Base-by-base conservation (phyloP, 106 monocot genomes). In the Acorus gramineus region DNA sequence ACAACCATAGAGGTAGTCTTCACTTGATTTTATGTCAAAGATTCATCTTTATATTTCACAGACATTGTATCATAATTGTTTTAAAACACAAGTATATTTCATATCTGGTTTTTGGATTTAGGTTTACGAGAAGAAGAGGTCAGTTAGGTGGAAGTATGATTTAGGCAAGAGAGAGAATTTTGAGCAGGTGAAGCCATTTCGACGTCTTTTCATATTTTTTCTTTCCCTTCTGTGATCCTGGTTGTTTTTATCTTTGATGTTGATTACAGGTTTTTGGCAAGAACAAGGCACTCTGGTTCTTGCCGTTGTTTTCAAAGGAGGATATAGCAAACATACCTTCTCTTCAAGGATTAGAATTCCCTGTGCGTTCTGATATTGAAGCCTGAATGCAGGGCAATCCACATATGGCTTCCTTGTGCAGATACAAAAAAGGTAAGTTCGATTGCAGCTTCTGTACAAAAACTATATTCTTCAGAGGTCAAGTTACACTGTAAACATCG, bases 1-100 rank as follows among this genome's bases (percentile, higher is more conserved):
- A 95, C 82, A 45, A 81, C 86, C 47, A 80, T 95, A 71, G 94
- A 95, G 90, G 94, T 95, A 82, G 81, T 48, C 11, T 14, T 45
- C 50, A 11, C 10, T 8, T 61, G 49, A 50, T 46, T 44, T 43
- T 60, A 43, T 10, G 8, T 10, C 4, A 43, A 61, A 62, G 44
- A 57, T 8, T 8, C 46, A 67, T 4, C 11, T 61, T 61, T 8
- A 5, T 14, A 42, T 3, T 7, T 7, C 28, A 28, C 28, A 28
- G 28, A 28, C 28, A 28, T 28, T 28, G 28, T 28, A 28, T 28
- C 28, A 28, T 28, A 28, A 28, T 28, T 28, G 28, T 1, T 28
- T 28, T 28, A 28, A 28, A 28, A 28, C 28, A 28, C 28, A 28
- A 28, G 28, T 28, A 28, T 28, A 28, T 28, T 28, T 28, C 28